A percentile compares a stretch with the other conserved stretches of the same genome.
Evolutionary conservation across 2,329 filamentous ascomycete genomes (phyloP).

Genomic region (Venturia effusa): DNA sequence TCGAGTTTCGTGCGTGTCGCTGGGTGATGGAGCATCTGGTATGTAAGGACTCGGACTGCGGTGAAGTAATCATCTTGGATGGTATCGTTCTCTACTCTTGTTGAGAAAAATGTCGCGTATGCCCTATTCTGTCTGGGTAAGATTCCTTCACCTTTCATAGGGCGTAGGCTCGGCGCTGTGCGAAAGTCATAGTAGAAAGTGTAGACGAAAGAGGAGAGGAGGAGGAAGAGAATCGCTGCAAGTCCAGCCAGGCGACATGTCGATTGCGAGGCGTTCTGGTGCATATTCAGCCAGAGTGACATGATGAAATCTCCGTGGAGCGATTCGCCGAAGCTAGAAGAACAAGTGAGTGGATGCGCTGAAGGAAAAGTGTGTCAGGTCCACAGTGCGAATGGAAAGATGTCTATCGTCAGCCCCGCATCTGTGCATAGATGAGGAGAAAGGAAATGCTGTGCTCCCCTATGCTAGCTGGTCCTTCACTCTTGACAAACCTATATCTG

Average conservation of each 20-base stretch:
- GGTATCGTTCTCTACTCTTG: background rate
- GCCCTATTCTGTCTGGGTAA: background rate
- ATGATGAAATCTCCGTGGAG: background rate
- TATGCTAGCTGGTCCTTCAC: background rate
- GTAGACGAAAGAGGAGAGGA: background rate
- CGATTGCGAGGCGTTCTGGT: background rate
- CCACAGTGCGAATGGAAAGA: background rate
- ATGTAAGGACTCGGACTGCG: slow-evolving; percentile 11
- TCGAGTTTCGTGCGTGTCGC: background rate
- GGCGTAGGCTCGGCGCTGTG: background rate
- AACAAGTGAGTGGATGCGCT: background rate
- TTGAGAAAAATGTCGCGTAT: background rate
- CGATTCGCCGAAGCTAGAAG: background rate
- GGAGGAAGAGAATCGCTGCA: background rate
- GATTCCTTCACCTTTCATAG: background rate
- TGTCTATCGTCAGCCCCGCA: background rate
- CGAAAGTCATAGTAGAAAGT: background rate
- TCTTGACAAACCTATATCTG: background rate
- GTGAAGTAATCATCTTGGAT: slow-evolving; percentile 11
- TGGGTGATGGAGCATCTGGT: slow-evolving; percentile 11
- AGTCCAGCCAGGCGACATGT: background rate
- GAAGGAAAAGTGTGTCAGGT: background rate
- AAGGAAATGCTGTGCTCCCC: background rate
- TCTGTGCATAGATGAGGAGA: background rate
- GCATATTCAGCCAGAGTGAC: background rate